A percentile compares a stretch with the other conserved stretches of the same genome.
phyloP scores from a whole-genome alignment of 495 filamentous ascomycete genomes.

The Staphylotrichum tortipilum region DNA sequence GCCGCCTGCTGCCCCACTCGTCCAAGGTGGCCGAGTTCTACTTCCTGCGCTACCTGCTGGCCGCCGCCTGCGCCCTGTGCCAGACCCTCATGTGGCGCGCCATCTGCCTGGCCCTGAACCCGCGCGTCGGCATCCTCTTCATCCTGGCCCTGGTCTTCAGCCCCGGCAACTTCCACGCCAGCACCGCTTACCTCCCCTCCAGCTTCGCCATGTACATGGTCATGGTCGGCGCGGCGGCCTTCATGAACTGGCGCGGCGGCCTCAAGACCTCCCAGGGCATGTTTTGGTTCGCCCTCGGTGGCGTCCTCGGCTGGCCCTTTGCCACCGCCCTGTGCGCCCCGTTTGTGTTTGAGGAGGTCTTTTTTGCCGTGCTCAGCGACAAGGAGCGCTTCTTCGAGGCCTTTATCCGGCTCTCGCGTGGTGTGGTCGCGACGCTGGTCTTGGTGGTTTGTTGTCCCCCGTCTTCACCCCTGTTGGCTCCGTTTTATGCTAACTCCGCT shows the following conservation, averaged over 20 bases:
- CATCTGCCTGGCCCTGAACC: constrained; percentile 64
- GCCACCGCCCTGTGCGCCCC: constrained; percentile 74
- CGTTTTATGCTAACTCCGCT: constrained; percentile 15
- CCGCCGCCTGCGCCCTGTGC: constrained; percentile 64
- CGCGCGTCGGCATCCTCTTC: constrained; percentile 75
- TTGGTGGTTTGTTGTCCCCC: constrained; percentile 73
- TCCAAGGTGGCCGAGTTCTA: constrained; percentile 73
- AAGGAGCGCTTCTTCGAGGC: constrained; percentile 49
- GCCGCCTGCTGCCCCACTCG: constrained; percentile 51
- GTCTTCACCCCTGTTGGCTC: constrained; percentile 26
- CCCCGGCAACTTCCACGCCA: constrained; percentile 89
- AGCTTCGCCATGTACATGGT: constrained; percentile 95
- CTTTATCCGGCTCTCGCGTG: constrained; percentile 53
- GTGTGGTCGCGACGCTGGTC: constrained; percentile 53
- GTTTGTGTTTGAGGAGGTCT: constrained; percentile 66
- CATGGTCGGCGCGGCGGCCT: constrained; percentile 77
- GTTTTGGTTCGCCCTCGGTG: constrained; percentile 86
- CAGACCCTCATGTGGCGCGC: constrained; percentile 72
- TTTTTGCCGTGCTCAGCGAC: constrained; percentile 51
- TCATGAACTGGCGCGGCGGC: constrained; percentile 75
- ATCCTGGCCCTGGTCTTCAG: constrained; percentile 64
- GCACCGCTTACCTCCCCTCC: constrained; percentile 78
- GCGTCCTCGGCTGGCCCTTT: constrained; percentile 93
- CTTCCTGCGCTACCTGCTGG: constrained; percentile 66
- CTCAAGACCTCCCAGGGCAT: constrained; percentile 72